phyloP scores from a whole-genome alignment of 257 asterid genomes.

The Nicotiana paniculata region DNA sequence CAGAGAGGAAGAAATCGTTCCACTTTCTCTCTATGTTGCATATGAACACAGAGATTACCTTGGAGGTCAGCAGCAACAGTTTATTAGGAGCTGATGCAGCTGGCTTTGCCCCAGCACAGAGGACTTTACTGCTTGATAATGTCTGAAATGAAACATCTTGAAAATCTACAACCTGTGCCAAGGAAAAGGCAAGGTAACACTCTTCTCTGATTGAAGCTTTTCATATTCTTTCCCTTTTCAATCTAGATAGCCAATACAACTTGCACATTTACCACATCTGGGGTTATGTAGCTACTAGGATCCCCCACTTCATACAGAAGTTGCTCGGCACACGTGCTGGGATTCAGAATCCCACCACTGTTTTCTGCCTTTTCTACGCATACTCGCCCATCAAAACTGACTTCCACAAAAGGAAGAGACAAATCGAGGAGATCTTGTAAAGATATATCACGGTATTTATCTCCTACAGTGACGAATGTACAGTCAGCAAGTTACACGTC shows the following conservation, averaged over 20 bases:
- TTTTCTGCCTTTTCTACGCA: constrained; percentile 78
- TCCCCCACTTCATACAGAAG: constrained; percentile 98
- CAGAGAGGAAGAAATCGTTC: neutral
- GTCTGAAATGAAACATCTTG: constrained; percentile 68
- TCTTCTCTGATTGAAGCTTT: constrained; percentile 11
- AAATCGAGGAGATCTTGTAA: constrained; percentile 61
- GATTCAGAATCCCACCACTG: constrained; percentile 63
- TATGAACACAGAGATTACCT: constrained; percentile 33
- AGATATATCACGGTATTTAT: constrained; percentile 69
- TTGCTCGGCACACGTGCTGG: constrained; percentile 82
- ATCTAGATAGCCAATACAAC: neutral
- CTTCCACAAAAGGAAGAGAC: constrained; percentile 91
- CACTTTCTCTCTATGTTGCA: neutral
- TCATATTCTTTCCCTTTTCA: neutral
- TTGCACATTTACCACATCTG: constrained; percentile 69
- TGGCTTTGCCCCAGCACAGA: constrained; percentile 89
- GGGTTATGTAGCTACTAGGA: constrained; percentile 87
- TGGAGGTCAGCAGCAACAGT: constrained; percentile 66
- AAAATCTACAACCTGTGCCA: constrained; percentile 62
- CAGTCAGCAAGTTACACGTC: neutral
- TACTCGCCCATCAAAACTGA: constrained; percentile 64
- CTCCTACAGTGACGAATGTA: constrained; percentile 37
- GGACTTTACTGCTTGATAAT: constrained; percentile 60
- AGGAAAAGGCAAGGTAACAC: constrained; percentile 16
- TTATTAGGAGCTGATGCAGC: constrained; percentile 48